A percentile compares a stretch with the other conserved stretches of the same genome.
Evolutionary conservation across 495 filamentous ascomycete genomes (phyloP).

Genomic region (Aeminium ludgeri): DNA sequence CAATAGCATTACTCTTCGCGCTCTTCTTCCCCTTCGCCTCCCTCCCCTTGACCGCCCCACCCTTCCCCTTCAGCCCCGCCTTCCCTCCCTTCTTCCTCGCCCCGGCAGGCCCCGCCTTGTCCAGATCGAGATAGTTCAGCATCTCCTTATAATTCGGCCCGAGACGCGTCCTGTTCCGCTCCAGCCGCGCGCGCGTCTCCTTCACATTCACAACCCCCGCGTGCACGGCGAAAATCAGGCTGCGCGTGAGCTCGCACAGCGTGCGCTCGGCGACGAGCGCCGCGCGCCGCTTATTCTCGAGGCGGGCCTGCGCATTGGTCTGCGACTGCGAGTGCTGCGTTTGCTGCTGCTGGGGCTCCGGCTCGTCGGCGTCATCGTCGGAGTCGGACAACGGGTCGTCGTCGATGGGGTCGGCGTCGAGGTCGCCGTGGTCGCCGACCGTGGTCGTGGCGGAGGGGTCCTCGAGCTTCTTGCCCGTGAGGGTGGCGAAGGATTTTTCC

Average conservation of each 20-base stretch:
- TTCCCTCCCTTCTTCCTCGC: conserved; percentile 25
- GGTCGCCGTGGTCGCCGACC: conserved; percentile 29
- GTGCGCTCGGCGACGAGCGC: conserved; percentile 61
- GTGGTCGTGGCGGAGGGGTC: conserved; percentile 37
- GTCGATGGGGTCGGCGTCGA: conserved; percentile 2
- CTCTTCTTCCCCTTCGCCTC: conserved; percentile 8
- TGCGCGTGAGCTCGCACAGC: conserved; percentile 68
- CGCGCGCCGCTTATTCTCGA: conserved; percentile 20
- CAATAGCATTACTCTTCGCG: conserved; percentile 15
- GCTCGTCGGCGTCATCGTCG: conserved; percentile 26
- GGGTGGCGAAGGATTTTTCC: conserved; percentile 61
- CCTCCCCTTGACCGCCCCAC: conserved; percentile 24
- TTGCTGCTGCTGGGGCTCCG: conserved; percentile 19
- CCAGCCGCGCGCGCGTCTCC: conserved; percentile 42
- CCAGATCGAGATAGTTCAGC: conserved; percentile 30
- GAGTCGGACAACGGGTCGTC: conserved; percentile 11
- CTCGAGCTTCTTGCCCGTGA: conserved; percentile 47
- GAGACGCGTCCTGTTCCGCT: conserved; percentile 14
- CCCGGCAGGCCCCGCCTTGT: conserved; percentile 35
- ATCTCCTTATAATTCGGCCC: conserved; percentile 17
- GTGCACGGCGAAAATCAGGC: conserved; percentile 61
- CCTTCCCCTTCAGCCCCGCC: conserved; percentile 28
- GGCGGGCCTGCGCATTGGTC: conserved; percentile 9
- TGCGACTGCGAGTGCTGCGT: no score
- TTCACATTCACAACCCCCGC: conserved; percentile 54